These are phyloP conservation scores for Cladosporium sp. DNA, from an alignment of 2,329 filamentous ascomycete species.

Conservation along the genomic window DNA sequence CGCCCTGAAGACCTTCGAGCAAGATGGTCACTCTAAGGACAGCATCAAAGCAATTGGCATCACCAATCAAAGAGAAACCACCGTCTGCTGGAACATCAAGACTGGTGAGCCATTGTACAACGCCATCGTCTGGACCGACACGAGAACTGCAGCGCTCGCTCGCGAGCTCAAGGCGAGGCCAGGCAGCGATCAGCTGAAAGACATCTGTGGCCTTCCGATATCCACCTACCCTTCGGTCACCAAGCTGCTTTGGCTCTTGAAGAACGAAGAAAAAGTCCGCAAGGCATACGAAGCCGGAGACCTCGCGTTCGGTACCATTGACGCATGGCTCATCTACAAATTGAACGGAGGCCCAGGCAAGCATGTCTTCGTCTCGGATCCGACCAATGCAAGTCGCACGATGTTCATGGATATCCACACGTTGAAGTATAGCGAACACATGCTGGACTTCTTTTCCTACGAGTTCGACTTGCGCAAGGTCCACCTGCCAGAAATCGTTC, in stretches of 20 bases:
- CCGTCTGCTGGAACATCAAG: conserved; percentile 74
- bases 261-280: conserved; percentile 64
- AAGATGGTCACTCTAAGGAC: conserved; percentile 61
- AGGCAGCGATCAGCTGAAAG: conserved; percentile 63
- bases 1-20: conserved; percentile 65
- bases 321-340: conserved; percentile 82
- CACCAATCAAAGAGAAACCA: conserved; percentile 87
- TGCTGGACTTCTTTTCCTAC: conserved; percentile 67
- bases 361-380: conserved; percentile 74
- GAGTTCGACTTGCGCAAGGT: conserved; percentile 67
- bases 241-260: conserved; percentile 78
- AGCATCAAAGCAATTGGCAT: conserved; percentile 77
- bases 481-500: conserved; percentile 74
- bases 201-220: conserved; percentile 73
- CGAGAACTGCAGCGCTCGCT: conserved; percentile 69
- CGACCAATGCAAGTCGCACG: conserved; percentile 81
- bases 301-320: conserved; percentile 80
- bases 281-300: conserved; percentile 71
- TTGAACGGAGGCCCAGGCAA: conserved; percentile 68
- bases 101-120: conserved; percentile 79
- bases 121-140: conserved; percentile 88
- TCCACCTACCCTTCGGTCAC: conserved; percentile 85
- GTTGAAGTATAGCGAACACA: conserved; percentile 70
- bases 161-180: conserved; percentile 66
- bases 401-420: conserved; percentile 92